Percentiles rank a stretch among this genome's conserved stretches.
Evolutionary conservation across 2,329 filamentous ascomycete species (phyloP).

Genomic region (Paracamarosporium sp.): DNA sequence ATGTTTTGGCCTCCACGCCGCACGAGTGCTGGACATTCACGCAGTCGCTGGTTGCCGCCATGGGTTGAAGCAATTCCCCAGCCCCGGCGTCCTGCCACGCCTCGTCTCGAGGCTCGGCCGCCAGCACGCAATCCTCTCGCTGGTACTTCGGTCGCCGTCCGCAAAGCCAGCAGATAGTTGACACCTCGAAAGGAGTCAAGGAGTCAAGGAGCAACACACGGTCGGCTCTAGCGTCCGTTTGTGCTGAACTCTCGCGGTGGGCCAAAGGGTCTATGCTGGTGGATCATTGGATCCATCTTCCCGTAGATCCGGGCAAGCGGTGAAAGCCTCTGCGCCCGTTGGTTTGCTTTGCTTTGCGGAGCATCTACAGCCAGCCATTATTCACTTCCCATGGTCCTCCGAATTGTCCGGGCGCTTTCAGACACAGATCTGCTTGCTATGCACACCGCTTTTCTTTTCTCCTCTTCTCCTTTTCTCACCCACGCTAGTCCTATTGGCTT

Average conservation of each 20-base stretch:
- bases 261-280: background rate
- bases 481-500: background rate
- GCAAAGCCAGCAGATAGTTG: background rate
- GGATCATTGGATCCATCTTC: conserved; percentile 2
- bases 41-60: background rate
- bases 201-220: background rate
- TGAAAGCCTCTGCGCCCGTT: background rate
- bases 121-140: background rate
- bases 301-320: background rate
- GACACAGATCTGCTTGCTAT: background rate
- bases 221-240: background rate
- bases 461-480: background rate
- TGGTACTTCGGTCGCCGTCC: background rate
- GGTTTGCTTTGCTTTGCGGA: background rate
- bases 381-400: background rate
- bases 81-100: background rate
- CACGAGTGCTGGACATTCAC: background rate
- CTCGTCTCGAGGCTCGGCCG: background rate
- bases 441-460: background rate
- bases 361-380: background rate
- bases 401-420: background rate
- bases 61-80: too few relatives aligned
- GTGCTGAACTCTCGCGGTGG: background rate
- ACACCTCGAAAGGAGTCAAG: background rate
- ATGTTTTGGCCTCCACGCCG: background rate